A percentile compares a stretch with the other conserved stretches of the same genome.
Conservation (phyloP, 106 monocot species). For the Apostasia shenzhenica region DNA sequence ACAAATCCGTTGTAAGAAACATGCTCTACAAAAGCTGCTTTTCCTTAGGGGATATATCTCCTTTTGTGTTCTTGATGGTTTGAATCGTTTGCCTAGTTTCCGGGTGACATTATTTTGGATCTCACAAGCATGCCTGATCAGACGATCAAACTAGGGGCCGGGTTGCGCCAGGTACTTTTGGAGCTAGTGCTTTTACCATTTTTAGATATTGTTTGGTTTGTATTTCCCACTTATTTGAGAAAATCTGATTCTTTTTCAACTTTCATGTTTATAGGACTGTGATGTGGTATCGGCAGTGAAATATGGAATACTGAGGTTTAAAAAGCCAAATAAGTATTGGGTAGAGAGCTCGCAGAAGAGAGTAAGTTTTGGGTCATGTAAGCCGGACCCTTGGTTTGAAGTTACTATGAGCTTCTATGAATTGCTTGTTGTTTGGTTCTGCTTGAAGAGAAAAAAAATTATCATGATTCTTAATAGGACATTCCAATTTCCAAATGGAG, state of each 20-base stretch:
- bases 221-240: background rate
- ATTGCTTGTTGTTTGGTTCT: too few species aligned
- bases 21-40: background rate
- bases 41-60: background rate
- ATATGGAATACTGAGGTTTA: slow-evolving; percentile 63
- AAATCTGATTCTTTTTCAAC: background rate
- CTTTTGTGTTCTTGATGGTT: background rate
- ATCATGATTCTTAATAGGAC: too few species aligned
- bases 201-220: background rate
- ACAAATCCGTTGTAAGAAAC: slow-evolving; percentile 45
- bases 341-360: slow-evolving; percentile 90
- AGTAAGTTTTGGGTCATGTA: slow-evolving; percentile 27
- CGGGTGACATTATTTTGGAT: slow-evolving; percentile 79
- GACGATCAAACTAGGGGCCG: slow-evolving; percentile 69
- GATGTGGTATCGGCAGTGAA: slow-evolving; percentile 56
- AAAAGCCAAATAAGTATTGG: slow-evolving; percentile 90
- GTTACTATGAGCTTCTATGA: too few species aligned
- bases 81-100: slow-evolving; percentile 33
- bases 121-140: slow-evolving; percentile 51
- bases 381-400: too few species aligned
- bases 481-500: too few species aligned
- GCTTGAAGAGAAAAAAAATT: too few species aligned
- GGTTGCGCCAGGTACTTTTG: slow-evolving; percentile 64
- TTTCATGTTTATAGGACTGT: slow-evolving; percentile 37
- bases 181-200: background rate